Evolutionary conservation across 2,329 filamentous ascomycete genomes (phyloP).

Genomic region (Thielaviopsis ethacetica): DNA sequence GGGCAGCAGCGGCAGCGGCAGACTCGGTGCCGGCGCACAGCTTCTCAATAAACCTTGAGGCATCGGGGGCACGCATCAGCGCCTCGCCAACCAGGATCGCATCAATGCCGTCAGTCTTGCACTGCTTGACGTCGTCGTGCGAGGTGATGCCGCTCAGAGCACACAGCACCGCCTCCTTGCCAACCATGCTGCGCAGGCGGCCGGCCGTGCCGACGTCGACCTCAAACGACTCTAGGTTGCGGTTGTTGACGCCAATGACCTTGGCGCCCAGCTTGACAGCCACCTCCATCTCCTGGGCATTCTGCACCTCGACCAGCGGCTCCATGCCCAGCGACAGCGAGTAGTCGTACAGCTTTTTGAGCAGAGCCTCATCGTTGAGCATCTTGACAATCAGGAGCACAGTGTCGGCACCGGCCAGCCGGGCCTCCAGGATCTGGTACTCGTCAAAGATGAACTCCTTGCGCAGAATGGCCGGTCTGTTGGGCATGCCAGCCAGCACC

Average conservation of each 20-base stretch:
- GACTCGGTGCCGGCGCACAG: constrained; percentile 48
- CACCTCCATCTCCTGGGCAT: constrained; percentile 75
- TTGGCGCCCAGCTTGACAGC: constrained; percentile 75
- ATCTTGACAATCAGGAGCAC: constrained; percentile 97
- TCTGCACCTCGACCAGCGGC: constrained; percentile 92
- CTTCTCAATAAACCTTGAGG: constrained; percentile 64
- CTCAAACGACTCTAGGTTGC: constrained; percentile 90
- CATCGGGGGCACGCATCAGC: constrained; percentile 80
- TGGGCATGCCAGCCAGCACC: constrained; percentile 78
- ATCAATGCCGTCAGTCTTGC: constrained; percentile 76
- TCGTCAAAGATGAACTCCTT: constrained; percentile 98
- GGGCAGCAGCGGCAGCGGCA: constrained; percentile 17
- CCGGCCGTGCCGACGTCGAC: constrained; percentile 89
- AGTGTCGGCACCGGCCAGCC: constrained; percentile 84
- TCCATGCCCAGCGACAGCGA: constrained; percentile 89
- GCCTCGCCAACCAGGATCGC: constrained; percentile 91
- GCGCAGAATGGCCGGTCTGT: constrained; percentile 76
- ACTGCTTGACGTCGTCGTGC: constrained; percentile 73
- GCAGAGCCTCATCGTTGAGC: constrained; percentile 52
- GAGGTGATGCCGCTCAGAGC: constrained; percentile 88
- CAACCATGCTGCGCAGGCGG: constrained; percentile 72
- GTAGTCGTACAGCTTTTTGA: constrained; percentile 73
- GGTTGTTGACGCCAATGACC: constrained; percentile 94
- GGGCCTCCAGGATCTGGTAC: constrained; percentile 91
- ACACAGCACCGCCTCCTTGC: constrained; percentile 73